Percentiles rank a stretch among this genome's conserved stretches.
phyloP scores from a whole-genome alignment of 225 moss, liverwort and hornwort species.

The Polytrichum commune region DNA sequence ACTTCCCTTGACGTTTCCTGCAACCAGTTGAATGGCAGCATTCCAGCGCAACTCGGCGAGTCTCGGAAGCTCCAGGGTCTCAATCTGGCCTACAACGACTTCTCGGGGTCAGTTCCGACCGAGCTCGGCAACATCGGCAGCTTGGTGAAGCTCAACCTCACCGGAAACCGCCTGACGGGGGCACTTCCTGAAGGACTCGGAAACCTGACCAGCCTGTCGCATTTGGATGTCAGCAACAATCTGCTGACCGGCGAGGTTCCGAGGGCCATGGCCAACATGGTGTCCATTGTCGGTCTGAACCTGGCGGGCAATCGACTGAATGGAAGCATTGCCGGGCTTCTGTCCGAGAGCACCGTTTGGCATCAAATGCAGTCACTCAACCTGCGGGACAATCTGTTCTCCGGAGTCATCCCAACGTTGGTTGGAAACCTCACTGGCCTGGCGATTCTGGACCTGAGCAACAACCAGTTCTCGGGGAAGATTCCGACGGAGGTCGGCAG shows the following conservation, averaged over 20 bases:
- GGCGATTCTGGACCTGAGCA: slow-evolving; percentile 52
- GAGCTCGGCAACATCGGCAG: slow-evolving; percentile 59
- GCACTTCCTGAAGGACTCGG: slow-evolving; percentile 58
- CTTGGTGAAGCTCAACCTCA: slow-evolving; percentile 71
- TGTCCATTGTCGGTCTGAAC: slow-evolving; percentile 52
- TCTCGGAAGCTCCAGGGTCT: slow-evolving; percentile 66
- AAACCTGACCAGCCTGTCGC: slow-evolving; percentile 56
- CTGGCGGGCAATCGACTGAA: slow-evolving; percentile 51
- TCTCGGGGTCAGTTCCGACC: slow-evolving; percentile 66
- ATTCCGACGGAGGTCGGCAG: slow-evolving; percentile 53
- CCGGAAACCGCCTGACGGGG: slow-evolving; percentile 65
- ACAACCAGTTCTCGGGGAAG: slow-evolving; percentile 46
- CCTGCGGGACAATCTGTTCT: slow-evolving; percentile 46
- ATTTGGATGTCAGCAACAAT: slow-evolving; percentile 71
- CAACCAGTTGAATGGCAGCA: slow-evolving; percentile 53
- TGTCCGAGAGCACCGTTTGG: slow-evolving; percentile 45
- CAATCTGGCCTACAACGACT: slow-evolving; percentile 60
- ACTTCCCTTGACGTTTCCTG: slow-evolving; percentile 63
- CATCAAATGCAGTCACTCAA: slow-evolving; percentile 42
- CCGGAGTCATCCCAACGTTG: slow-evolving; percentile 45
- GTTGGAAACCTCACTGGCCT: slow-evolving; percentile 52
- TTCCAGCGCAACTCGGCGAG: slow-evolving; percentile 59
- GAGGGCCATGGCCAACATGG: slow-evolving; percentile 48
- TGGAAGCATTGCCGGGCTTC: slow-evolving; percentile 42
- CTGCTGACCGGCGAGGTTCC: slow-evolving; percentile 62